phyloP scores from a whole-genome alignment of 305 asterid genomes.

The Fraxinus angustifolia region DNA sequence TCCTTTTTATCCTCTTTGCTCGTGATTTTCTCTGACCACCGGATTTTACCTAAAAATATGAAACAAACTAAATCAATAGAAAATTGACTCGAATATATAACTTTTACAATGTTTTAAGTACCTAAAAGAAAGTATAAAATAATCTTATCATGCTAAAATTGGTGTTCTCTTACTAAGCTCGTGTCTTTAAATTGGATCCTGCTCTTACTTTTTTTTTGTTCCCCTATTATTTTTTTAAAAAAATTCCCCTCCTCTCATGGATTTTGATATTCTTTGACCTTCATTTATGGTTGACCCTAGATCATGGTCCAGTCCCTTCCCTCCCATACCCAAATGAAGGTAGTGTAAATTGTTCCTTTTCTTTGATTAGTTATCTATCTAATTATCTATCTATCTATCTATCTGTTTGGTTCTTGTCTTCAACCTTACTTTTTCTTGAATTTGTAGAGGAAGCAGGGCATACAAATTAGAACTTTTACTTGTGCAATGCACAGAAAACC shows the following conservation, averaged over 20 bases:
- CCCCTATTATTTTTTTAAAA: too few species aligned
- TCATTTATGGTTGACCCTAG: not conserved
- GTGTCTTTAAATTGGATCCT: not conserved
- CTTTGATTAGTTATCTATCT: not conserved
- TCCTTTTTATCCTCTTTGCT: not conserved
- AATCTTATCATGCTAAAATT: not conserved
- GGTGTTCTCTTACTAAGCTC: not conserved
- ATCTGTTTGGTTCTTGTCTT: not conserved
- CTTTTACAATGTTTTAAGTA: too few species aligned
- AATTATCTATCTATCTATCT: not conserved
- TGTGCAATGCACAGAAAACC: not conserved
- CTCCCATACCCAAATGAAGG: not conserved
- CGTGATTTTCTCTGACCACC: not conserved
- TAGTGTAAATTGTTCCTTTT: not conserved
- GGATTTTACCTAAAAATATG: not conserved
- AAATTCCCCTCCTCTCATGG: not conserved
- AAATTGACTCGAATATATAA: not conserved
- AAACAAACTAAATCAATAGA: not conserved
- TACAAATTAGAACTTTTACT: not conserved
- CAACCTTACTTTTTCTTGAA: not conserved
- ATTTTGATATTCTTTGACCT: not conserved
- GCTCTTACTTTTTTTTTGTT: not conserved
- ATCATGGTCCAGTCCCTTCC: not conserved
- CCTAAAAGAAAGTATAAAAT: too few species aligned
- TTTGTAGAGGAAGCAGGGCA: not conserved